Conservation (phyloP, 345 rosid species). For the Turritis glabra region DNA sequence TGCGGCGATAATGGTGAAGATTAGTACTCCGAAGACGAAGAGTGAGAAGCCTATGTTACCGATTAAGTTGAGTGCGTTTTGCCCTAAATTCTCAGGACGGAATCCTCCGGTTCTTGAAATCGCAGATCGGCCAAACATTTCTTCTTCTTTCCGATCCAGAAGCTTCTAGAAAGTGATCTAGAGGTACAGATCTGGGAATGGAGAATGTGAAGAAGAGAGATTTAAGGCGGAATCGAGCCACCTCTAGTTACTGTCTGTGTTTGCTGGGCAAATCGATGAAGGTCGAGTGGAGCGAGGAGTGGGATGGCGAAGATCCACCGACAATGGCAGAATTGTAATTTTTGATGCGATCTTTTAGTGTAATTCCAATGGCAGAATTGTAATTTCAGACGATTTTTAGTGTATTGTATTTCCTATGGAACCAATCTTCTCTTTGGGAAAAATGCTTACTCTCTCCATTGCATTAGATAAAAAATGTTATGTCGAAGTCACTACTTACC, state of each 20-base stretch:
- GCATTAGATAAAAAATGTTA: too few species aligned
- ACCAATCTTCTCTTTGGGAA: too few species aligned
- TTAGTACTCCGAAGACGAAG: constrained; percentile 75
- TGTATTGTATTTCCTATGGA: too few species aligned
- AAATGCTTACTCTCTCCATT: too few species aligned
- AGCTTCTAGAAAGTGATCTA: not conserved
- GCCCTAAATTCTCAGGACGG: constrained; percentile 76
- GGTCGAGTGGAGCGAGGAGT: not conserved
- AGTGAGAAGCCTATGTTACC: constrained; percentile 83
- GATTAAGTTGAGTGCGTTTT: constrained; percentile 75
- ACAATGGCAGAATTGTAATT: constrained; percentile 48
- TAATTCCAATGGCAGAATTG: not conserved
- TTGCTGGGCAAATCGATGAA: not conserved
- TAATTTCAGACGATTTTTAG: not conserved
- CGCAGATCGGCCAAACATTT: constrained; percentile 62
- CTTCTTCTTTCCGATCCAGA: constrained; percentile 15
- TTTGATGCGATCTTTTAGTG: not conserved
- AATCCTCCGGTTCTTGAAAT: constrained; percentile 55
- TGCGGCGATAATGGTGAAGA: constrained; percentile 92
- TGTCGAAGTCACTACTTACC: too few species aligned
- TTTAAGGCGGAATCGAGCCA: not conserved
- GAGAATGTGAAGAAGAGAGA: not conserved
- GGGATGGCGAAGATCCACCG: constrained; percentile 36
- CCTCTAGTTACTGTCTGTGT: constrained; percentile 2
- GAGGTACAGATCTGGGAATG: constrained; percentile 31